A percentile compares a stretch with the other conserved stretches of the same genome.
Evolutionary conservation across 176 grass and related monocot genomes (phyloP).

Genomic region (Poa annua): DNA sequence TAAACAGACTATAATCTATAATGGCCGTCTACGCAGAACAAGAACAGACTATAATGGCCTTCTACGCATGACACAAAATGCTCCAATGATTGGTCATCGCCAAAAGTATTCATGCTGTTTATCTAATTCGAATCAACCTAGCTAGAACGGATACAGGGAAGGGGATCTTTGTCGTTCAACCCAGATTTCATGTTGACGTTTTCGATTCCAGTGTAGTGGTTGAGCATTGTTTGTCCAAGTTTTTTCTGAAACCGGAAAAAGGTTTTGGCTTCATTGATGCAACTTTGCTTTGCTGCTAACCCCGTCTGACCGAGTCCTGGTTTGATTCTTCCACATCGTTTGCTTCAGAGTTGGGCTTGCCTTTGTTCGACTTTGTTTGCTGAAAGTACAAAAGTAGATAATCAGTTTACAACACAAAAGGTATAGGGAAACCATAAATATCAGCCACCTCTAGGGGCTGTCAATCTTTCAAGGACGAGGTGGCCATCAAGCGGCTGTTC

Average conservation of each 20-base stretch:
- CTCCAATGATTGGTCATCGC: neutral
- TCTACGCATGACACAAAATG: neutral
- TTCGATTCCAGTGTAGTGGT: neutral
- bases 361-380: neutral
- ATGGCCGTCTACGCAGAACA: too few species aligned
- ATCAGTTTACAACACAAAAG: neutral
- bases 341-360: neutral
- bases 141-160: neutral
- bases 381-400: neutral
- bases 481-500: conserved; percentile 49
- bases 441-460: conserved; percentile 13
- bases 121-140: neutral
- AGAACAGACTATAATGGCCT: neutral
- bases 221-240: neutral
- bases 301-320: neutral
- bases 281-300: conserved; percentile 19
- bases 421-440: neutral
- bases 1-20: too few species aligned
- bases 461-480: conserved; percentile 71
- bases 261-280: neutral
- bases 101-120: neutral
- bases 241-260: neutral
- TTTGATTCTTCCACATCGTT: neutral
- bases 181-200: neutral
- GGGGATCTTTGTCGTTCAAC: neutral